Evolutionary conservation across 2,329 filamentous ascomycete genomes (phyloP).

Genomic region (Fusarium azukiicola): DNA sequence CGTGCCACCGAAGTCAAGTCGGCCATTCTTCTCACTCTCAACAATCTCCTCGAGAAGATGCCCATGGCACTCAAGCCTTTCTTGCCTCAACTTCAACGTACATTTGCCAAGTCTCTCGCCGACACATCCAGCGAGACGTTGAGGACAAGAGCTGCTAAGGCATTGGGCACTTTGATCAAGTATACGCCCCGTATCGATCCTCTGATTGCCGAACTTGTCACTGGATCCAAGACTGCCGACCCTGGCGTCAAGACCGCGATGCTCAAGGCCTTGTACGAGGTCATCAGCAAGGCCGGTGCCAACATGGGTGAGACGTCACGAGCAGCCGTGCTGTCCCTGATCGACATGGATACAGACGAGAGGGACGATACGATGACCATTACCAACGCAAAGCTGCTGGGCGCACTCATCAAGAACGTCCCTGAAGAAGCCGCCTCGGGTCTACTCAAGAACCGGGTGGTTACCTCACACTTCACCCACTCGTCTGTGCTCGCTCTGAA

Average conservation of each 20-base stretch:
- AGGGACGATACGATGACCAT: conserved; percentile 89
- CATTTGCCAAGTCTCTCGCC: conserved; percentile 97
- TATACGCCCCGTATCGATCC: conserved; percentile 97
- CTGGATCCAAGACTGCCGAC: conserved; percentile 95
- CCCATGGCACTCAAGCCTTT: conserved; percentile 97
- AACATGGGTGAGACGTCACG: conserved; percentile 98
- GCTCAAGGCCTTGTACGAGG: conserved; percentile 97
- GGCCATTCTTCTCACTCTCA: conserved; percentile 95
- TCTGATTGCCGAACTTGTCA: conserved; percentile 93
- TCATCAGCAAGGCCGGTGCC: conserved; percentile 94
- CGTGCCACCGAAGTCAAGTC: conserved; percentile 97
- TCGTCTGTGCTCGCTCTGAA: conserved; percentile 94
- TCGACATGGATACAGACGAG: conserved; percentile 91
- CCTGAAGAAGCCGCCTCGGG: conserved; percentile 83
- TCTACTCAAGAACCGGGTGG: conserved; percentile 85
- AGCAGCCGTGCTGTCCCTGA: conserved; percentile 91
- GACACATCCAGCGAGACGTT: conserved; percentile 95
- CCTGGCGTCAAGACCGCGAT: conserved; percentile 95
- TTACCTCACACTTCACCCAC: conserved; percentile 87
- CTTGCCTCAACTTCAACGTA: conserved; percentile 96
- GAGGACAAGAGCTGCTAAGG: conserved; percentile 93
- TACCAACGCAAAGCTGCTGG: conserved; percentile 94
- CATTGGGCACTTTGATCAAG: conserved; percentile 96
- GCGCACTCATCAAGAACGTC: conserved; percentile 93
- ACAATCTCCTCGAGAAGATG: conserved; percentile 98